These are phyloP conservation scores for Verticillium dahliae DNA, from an alignment of 2,329 filamentous ascomycete genomes.

Conservation along the genomic window DNA sequence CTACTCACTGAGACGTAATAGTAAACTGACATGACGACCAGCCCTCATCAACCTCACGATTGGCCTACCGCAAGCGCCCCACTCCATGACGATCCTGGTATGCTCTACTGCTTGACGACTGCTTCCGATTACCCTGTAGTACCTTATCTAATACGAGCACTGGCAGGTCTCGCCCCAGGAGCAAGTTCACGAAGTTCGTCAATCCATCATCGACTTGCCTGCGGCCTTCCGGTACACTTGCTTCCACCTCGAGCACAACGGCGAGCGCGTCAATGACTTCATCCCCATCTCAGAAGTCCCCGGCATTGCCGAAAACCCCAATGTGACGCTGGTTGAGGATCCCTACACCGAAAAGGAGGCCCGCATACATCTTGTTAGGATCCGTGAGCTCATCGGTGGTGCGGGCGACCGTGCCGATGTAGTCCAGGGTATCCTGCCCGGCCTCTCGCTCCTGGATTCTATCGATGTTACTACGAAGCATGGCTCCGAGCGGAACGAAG, in stretches of 20 bases:
- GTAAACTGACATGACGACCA: slow-evolving; percentile 12
- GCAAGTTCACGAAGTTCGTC: slow-evolving; percentile 93
- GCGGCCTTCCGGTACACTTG: slow-evolving; percentile 95
- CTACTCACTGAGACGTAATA: background rate
- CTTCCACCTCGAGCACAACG: slow-evolving; percentile 92
- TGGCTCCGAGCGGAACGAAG: slow-evolving; percentile 31
- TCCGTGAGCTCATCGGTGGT: slow-evolving; percentile 88
- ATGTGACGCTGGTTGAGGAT: slow-evolving; percentile 80
- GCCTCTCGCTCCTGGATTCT: slow-evolving; percentile 79
- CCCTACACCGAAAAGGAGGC: slow-evolving; percentile 98
- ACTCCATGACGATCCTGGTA: slow-evolving; percentile 81
- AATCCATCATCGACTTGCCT: slow-evolving; percentile 91
- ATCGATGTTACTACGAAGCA: slow-evolving; percentile 45
- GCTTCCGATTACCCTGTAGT: background rate
- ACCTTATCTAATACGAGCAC: slow-evolving; percentile 3
- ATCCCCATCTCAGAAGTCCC: slow-evolving; percentile 85
- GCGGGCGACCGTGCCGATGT: slow-evolving; percentile 83
- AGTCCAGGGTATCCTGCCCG: slow-evolving; percentile 78
- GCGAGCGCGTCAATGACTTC: slow-evolving; percentile 89
- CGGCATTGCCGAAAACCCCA: slow-evolving; percentile 68
- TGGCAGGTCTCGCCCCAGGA: slow-evolving; percentile 80
- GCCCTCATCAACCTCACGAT: slow-evolving; percentile 62
- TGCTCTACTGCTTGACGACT: slow-evolving; percentile 22
- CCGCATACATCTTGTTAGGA: slow-evolving; percentile 84
- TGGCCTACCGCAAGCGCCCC: slow-evolving; percentile 71